A percentile compares a stretch with the other conserved stretches of the same genome.
Evolutionary conservation across 1,284 basidiomycete genomes (phyloP).

Genomic region (Fomitopsis betulina): DNA sequence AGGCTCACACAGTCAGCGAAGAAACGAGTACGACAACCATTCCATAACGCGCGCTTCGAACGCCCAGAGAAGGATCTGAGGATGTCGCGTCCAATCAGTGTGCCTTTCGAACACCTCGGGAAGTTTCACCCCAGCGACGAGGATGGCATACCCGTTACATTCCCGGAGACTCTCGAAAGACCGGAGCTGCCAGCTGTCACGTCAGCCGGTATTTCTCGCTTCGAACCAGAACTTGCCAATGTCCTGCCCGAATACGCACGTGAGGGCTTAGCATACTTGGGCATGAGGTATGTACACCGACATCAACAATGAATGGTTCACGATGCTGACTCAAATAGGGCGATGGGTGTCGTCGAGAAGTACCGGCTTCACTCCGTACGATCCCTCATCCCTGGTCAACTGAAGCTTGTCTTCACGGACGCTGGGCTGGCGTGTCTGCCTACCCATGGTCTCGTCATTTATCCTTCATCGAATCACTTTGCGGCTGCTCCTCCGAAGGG

Average conservation of each 20-base stretch:
- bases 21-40: background rate
- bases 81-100: background rate
- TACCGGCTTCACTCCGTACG: constrained; percentile 15
- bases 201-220: background rate
- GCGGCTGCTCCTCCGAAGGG: constrained; percentile 2
- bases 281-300: background rate
- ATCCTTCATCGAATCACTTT: constrained; percentile 1
- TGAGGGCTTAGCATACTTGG: background rate
- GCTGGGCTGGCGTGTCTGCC: constrained; percentile 10
- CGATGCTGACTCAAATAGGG: constrained; percentile 1
- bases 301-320: background rate
- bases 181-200: background rate
- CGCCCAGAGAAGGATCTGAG: background rate
- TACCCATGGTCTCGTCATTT: constrained; percentile 20
- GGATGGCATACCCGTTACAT: no score
- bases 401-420: constrained; percentile 18
- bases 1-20: constrained; percentile 5
- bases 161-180: background rate
- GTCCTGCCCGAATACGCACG: constrained; percentile 2
- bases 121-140: background rate
- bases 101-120: background rate
- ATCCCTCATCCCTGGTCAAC: constrained; percentile 5
- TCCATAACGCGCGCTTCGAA: background rate
- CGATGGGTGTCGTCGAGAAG: constrained; percentile 8
- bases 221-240: background rate